A percentile compares a stretch with the other conserved stretches of the same genome.
phyloP scores from a whole-genome alignment of 2,329 filamentous ascomycete species.

The Trichoderma sp. region DNA sequence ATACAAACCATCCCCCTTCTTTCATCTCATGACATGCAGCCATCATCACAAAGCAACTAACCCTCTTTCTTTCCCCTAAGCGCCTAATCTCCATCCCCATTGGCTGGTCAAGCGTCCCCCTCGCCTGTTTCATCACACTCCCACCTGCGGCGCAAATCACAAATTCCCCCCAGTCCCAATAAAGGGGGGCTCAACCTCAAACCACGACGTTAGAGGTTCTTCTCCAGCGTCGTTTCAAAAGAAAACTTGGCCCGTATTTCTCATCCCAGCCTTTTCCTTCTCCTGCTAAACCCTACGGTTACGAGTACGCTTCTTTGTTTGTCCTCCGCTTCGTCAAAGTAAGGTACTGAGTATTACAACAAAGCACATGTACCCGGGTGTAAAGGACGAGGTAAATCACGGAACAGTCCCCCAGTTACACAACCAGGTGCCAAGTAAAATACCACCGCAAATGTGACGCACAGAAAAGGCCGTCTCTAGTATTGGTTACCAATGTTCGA shows the following conservation, averaged over 20 bases:
- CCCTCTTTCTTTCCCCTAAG: background rate
- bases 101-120: conserved; percentile 15
- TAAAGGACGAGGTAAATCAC: background rate
- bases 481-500: background rate
- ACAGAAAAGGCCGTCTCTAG: background rate
- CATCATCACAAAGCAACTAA: background rate
- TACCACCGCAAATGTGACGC: background rate
- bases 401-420: background rate
- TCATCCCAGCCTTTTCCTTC: background rate
- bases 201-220: conserved; percentile 8
- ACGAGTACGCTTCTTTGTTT: background rate
- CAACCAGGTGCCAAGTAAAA: too few relatives aligned
- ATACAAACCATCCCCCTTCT: background rate
- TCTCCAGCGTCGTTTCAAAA: conserved; percentile 10
- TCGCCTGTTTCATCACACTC: conserved; percentile 16
- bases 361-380: background rate
- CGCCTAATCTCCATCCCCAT: conserved; percentile 17
- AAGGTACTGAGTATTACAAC: background rate
- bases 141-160: conserved; percentile 2
- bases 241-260: background rate
- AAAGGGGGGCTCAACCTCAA: conserved; percentile 4
- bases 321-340: too few relatives aligned
- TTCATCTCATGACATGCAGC: background rate
- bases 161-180: background rate
- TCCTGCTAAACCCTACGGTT: background rate